Percentiles rank a stretch among this genome's conserved stretches.
These are phyloP conservation scores for Phoenix dactylifera DNA, from an alignment of 176 grass and related monocot species.

Conservation along the genomic window DNA sequence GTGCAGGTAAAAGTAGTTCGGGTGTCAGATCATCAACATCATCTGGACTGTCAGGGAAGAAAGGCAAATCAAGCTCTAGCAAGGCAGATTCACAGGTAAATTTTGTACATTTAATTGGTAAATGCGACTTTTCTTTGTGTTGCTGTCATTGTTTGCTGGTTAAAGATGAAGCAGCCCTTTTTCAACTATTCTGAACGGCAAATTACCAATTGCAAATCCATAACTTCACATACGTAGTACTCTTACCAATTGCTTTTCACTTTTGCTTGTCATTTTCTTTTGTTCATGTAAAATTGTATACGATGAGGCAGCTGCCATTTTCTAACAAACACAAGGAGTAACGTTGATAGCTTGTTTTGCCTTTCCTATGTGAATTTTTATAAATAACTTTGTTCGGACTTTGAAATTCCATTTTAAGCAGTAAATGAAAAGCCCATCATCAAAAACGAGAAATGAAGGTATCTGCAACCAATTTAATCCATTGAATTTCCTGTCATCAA, in stretches of 20 bases:
- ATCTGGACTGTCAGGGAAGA: constrained; percentile 45
- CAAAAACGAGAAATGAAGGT: background rate
- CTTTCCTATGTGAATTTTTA: no score
- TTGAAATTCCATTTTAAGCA: background rate
- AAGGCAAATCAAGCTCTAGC: constrained; percentile 62
- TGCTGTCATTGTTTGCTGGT: background rate
- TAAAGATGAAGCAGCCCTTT: no score
- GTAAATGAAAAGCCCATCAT: background rate
- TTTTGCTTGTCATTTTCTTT: no score
- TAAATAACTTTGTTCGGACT: background rate
- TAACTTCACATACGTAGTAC: no score
- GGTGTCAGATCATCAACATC: constrained; percentile 36
- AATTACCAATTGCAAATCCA: no score
- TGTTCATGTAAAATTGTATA: no score
- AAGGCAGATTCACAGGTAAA: constrained; percentile 62
- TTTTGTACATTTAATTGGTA: constrained; percentile 4
- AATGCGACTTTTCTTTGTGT: background rate
- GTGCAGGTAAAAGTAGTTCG: constrained; percentile 42
- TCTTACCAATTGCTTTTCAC: no score
- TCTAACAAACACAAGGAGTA: no score
- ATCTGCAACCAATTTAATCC: background rate
- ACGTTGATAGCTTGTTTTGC: no score
- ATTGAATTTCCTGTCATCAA: no score
- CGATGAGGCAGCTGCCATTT: no score
- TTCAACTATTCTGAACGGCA: no score